Evolutionary conservation across 805 yeast genomes (phyloP).

Genomic region (Candida endomychidarum): DNA sequence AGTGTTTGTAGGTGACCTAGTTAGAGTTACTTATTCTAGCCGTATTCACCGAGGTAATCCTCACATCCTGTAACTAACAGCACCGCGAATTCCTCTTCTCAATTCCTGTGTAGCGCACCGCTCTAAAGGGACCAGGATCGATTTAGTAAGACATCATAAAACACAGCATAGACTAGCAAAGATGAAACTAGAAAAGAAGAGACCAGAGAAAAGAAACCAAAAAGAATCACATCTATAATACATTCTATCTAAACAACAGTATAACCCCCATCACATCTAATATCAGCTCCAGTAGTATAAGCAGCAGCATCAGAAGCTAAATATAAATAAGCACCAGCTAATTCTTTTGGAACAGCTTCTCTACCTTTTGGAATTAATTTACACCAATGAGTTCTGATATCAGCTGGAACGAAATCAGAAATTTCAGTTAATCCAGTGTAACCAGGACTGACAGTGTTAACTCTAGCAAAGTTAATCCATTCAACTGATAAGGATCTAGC

Average conservation of each 20-base stretch:
- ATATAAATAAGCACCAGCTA: slow-evolving; percentile 77
- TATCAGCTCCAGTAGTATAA: slow-evolving; percentile 76
- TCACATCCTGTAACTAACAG: too few relatives aligned
- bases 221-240: slow-evolving; percentile 2
- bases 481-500: slow-evolving; percentile 80
- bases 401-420: slow-evolving; percentile 39
- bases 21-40: too few relatives aligned
- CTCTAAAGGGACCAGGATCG: too few relatives aligned
- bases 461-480: slow-evolving; percentile 85
- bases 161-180: too few relatives aligned
- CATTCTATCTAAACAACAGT: slow-evolving; percentile 37
- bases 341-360: slow-evolving; percentile 69
- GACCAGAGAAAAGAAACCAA: background rate
- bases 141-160: too few relatives aligned
- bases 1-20: too few relatives aligned
- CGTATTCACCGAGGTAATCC: too few relatives aligned
- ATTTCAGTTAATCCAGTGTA: slow-evolving; percentile 70
- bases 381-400: slow-evolving; percentile 40
- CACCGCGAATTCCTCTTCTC: too few relatives aligned
- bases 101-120: too few relatives aligned
- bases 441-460: slow-evolving; percentile 83
- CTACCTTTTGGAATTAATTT: slow-evolving; percentile 67
- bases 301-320: slow-evolving; percentile 80
- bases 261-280: slow-evolving; percentile 80
- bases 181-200: background rate